Evolutionary conservation across 108 stramenopile species (phyloP).

Genomic region (Chaetoceros muelleri): DNA sequence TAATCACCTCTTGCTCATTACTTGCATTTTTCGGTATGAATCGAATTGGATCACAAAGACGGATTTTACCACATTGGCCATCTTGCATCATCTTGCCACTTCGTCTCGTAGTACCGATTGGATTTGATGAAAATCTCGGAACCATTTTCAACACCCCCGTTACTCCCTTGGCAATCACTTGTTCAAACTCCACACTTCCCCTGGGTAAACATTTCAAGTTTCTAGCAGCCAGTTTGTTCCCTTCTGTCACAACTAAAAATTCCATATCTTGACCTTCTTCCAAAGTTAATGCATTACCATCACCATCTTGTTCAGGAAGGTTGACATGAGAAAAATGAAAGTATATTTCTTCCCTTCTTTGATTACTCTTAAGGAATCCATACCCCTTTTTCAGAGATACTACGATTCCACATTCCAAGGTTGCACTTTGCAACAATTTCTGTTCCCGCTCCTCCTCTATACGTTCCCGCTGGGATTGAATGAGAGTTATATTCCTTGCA

Average conservation of each 20-base stretch:
- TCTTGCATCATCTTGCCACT: slow-evolving; percentile 10
- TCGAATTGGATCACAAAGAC: slow-evolving; percentile 19
- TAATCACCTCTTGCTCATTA: slow-evolving; percentile 1
- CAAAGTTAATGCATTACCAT: slow-evolving; percentile 9
- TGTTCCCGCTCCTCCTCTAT: slow-evolving; percentile 24
- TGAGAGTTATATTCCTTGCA: slow-evolving; percentile 41
- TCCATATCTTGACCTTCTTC: slow-evolving; percentile 11
- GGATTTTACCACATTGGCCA: slow-evolving; percentile 28
- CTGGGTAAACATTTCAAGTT: slow-evolving; percentile 39
- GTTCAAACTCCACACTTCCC: slow-evolving; percentile 60
- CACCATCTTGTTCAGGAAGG: slow-evolving; percentile 10
- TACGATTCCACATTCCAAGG: slow-evolving; percentile 53
- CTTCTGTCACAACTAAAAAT: slow-evolving; percentile 51
- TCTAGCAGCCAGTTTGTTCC: slow-evolving; percentile 41
- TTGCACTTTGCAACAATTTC: slow-evolving; percentile 41
- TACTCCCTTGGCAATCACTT: slow-evolving; percentile 39
- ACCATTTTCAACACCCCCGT: slow-evolving; percentile 47
- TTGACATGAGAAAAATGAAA: slow-evolving; percentile 50
- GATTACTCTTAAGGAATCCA: slow-evolving; percentile 51
- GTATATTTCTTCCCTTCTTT: slow-evolving; percentile 50
- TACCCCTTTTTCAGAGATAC: slow-evolving; percentile 42
- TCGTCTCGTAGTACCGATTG: slow-evolving; percentile 5
- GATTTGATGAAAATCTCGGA: slow-evolving; percentile 30
- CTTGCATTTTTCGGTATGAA: slow-evolving; percentile 16
- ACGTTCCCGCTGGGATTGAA: slow-evolving; percentile 58